A percentile compares a stretch with the other conserved stretches of the same genome.
Evolutionary conservation across 2,329 filamentous ascomycete genomes (phyloP).

Genomic region (Alternaria viburni): DNA sequence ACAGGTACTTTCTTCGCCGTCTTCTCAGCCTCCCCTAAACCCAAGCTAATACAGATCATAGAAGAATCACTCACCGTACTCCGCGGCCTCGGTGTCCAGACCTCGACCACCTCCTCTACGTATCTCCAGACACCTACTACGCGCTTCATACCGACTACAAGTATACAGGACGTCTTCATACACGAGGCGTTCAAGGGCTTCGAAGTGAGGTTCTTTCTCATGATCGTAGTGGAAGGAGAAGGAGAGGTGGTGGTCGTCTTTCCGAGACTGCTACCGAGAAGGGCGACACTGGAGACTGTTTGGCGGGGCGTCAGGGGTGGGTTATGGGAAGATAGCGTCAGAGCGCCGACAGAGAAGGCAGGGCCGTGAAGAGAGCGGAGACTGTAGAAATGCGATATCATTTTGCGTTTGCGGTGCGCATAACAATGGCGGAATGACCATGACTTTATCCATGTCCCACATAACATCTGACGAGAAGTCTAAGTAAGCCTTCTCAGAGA

Average conservation of each 20-base stretch:
- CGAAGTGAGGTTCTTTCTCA: conserved; percentile 86
- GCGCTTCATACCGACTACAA: conserved; percentile 86
- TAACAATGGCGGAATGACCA: not conserved
- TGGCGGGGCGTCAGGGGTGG: conserved; percentile 87
- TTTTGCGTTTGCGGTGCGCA: not conserved
- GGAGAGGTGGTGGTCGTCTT: conserved; percentile 94
- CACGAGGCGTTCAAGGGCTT: conserved; percentile 95
- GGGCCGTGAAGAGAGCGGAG: not conserved
- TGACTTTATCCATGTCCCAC: not conserved
- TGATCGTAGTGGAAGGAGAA: conserved; percentile 89
- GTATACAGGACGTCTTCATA: conserved; percentile 91
- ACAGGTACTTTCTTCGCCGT: conserved; percentile 51
- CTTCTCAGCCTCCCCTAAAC: not conserved
- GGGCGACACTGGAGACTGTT: conserved; percentile 80
- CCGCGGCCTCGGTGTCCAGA: conserved; percentile 89
- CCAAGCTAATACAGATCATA: conserved; percentile 32
- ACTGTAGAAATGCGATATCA: not conserved
- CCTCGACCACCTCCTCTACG: conserved; percentile 71
- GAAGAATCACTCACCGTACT: conserved; percentile 89
- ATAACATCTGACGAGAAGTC: not conserved
- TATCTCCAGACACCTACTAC: conserved; percentile 69
- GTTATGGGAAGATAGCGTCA: conserved; percentile 68
- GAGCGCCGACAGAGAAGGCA: not conserved
- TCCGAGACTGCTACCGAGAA: conserved; percentile 76
- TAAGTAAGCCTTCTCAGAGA: not conserved